Percentiles rank a stretch among this genome's conserved stretches.
Conservation (phyloP, 2,329 filamentous ascomycete species). For the Alternaria sp. region DNA sequence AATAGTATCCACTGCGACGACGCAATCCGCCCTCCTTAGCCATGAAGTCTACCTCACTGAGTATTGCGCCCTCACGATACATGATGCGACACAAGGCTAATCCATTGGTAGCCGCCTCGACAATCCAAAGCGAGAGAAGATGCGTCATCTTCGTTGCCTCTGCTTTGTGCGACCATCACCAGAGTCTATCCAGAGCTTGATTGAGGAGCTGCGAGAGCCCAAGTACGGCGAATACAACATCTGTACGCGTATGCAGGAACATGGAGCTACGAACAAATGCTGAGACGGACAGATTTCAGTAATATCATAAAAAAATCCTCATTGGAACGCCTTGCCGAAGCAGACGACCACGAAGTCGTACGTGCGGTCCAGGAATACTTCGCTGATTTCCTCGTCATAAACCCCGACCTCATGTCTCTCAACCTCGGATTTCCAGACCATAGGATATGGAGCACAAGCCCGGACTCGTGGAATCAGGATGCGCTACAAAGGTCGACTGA, state of each 20-base stretch:
- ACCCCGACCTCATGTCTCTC: slow-evolving; percentile 89
- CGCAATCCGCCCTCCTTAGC: slow-evolving; percentile 91
- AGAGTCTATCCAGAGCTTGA: slow-evolving; percentile 89
- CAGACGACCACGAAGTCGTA: slow-evolving; percentile 96
- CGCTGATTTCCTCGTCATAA: slow-evolving; percentile 93
- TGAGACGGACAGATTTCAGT: slow-evolving; percentile 74
- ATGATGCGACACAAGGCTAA: slow-evolving; percentile 33
- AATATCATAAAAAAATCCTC: slow-evolving; percentile 98
- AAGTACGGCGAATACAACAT: slow-evolving; percentile 98
- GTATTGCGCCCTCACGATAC: slow-evolving; percentile 42
- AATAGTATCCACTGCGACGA: slow-evolving; percentile 93
- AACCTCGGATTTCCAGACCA: slow-evolving; percentile 75
- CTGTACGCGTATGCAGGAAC: slow-evolving; percentile 57
- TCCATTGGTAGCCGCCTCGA: slow-evolving; percentile 71
- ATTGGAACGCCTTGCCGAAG: slow-evolving; percentile 90
- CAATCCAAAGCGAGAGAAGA: slow-evolving; percentile 89
- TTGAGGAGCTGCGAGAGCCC: slow-evolving; percentile 94
- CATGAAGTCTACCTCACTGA: slow-evolving; percentile 99
- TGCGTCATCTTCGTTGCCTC: slow-evolving; percentile 93
- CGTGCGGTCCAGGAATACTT: slow-evolving; percentile 95
- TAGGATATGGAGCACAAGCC: slow-evolving; percentile 79
- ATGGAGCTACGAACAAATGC: slow-evolving; percentile 3
- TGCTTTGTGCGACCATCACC: slow-evolving; percentile 92
- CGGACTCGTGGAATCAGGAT: slow-evolving; percentile 91
- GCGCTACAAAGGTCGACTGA: slow-evolving; percentile 86